Evolutionary conservation across 352 stramenopile species (phyloP), one percentile per base, ranked within the genome.

Genomic region (Blastocystis sp.): DNA sequence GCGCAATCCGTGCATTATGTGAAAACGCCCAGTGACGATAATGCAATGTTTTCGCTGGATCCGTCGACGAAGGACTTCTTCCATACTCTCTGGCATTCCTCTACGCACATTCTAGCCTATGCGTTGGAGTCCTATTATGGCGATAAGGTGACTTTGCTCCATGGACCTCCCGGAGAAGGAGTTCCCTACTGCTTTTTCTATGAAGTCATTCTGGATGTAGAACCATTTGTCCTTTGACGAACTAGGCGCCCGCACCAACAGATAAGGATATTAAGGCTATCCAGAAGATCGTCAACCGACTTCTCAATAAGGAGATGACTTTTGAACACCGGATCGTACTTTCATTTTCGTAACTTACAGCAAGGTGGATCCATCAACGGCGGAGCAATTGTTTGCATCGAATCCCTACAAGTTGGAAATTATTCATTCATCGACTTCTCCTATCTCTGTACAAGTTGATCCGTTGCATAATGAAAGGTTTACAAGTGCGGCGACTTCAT

Each of bases 401-500:
- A 99, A 99, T 88, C 93, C 95, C 11, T 99, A 98, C 90, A 99
- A 98, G 90, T 91, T 91, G 85, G 18, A 11, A 6, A 81, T 81
- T n/a, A 81, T 81, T 64, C 11, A 46, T 18, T 8, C 16, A 24
- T 32, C 46, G 27, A 27, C 11, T 16, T 8, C 27, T 81, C 69
- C 69, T 16, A 81, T 81, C n/a, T 64, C 42, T 32, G 69, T 81
- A 38, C 24, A 9, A 38, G 40, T 81, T 63, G 4, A 0, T 9
- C 36, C 32, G 16, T 40, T 61, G 4, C 3, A 87, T 61, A 67
- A 91, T 98, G 88, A 97, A 98, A 95, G 27, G 94, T 98, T 0
- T 99, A 99, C 89, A 91, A 92, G 54, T 98, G 94, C 85, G 97
- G 96, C 0, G 92, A 96, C 34, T 92, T 99, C 34, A 96, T 99